These are phyloP conservation scores for Ophiocordyceps polyrhachis-furcata DNA, from an alignment of 2,329 filamentous ascomycete species.

Conservation along the genomic window DNA sequence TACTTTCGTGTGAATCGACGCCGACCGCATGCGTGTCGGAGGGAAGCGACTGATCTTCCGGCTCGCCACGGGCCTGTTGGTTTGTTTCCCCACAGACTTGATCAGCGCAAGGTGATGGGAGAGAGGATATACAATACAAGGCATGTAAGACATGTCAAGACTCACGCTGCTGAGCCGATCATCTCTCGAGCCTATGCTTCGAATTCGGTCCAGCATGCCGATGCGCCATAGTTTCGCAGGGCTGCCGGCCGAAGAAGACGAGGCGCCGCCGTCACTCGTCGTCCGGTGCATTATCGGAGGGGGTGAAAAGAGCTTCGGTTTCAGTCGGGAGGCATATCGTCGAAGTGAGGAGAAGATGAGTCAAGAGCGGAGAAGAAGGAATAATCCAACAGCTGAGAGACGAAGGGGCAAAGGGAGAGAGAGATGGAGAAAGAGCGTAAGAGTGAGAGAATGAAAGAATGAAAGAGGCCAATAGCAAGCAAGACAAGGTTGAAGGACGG, in stretches of 20 bases:
- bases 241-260: slow-evolving; percentile 4
- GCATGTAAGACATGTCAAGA: not conserved
- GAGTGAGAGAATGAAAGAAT: not conserved
- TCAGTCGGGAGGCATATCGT: not conserved
- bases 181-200: slow-evolving; percentile 7
- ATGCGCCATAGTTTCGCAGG: slow-evolving; percentile 8
- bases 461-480: not conserved
- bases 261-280: slow-evolving; percentile 10
- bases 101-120: not conserved
- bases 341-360: not conserved
- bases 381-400: no score
- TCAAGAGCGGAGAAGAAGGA: not conserved
- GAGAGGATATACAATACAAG: not conserved
- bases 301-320: not conserved
- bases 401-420: no score
- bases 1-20: slow-evolving; percentile 12
- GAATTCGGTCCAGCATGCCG: slow-evolving; percentile 6
- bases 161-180: slow-evolving; percentile 5
- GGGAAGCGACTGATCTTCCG: not conserved
- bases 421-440: no score
- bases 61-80: not conserved
- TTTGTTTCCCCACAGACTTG: no score
- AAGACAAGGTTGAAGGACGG: no score
- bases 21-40: slow-evolving; percentile 9
- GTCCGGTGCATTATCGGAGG: slow-evolving; percentile 12